A percentile compares a stretch with the other conserved stretches of the same genome.
phyloP scores from a whole-genome alignment of 257 asterid species.

The Solanum pinnatisectum region DNA sequence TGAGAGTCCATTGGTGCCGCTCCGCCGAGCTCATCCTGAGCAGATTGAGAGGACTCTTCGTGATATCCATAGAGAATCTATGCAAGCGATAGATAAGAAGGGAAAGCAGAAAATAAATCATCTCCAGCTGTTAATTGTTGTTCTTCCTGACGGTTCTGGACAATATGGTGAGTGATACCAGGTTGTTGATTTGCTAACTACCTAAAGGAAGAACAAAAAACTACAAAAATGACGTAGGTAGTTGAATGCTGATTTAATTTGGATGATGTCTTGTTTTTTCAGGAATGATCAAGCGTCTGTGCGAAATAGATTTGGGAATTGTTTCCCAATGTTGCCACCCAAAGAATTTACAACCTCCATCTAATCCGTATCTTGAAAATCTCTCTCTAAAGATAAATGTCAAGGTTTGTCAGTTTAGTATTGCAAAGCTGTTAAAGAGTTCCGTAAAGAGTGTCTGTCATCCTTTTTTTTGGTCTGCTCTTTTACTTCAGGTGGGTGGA shows the following conservation, averaged over 20 bases:
- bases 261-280: background rate
- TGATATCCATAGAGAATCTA: conserved; percentile 18
- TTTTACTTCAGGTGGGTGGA: conserved; percentile 61
- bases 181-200: background rate
- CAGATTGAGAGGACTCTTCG: conserved; percentile 34
- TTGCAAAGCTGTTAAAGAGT: background rate
- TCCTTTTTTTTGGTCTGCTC: background rate
- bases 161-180: conserved; percentile 41
- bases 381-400: conserved; percentile 71
- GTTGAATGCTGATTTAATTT: background rate
- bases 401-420: conserved; percentile 37
- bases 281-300: conserved; percentile 64
- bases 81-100: background rate
- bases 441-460: background rate
- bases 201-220: background rate
- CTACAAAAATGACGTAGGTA: background rate
- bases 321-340: conserved; percentile 87
- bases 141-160: conserved; percentile 61
- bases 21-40: conserved; percentile 1
- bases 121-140: conserved; percentile 56
- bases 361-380: conserved; percentile 58
- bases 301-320: conserved; percentile 80
- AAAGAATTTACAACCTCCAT: conserved; percentile 1
- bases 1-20: conserved; percentile 24
- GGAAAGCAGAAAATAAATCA: background rate